Base-by-base conservation (phyloP, 192 early-diverging fungal genomes). In the Dissophora ornata region DNA sequence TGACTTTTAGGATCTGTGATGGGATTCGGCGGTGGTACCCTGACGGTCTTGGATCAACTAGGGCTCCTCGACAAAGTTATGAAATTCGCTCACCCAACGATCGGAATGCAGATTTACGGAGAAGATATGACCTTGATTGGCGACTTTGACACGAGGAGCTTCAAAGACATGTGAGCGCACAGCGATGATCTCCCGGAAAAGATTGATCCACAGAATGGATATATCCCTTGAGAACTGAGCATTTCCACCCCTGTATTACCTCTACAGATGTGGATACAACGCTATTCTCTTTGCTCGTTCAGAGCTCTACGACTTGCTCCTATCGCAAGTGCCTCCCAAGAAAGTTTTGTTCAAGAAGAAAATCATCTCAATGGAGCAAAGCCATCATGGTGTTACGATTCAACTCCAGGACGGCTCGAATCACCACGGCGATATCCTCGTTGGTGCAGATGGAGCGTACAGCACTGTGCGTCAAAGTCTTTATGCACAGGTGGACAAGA, bases 1-100 rank as follows among this genome's bases (percentile, higher is more conserved):
- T n/a, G n/a, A n/a, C n/a, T n/a, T n/a, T n/a, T 67, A 46, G 57
- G 57, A 5, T 59, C 57, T 0, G 57, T 34, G 9, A 28, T 59
- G 18, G 33, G 21, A 22, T 32, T 59, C 18, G 15, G 16, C 16
- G 24, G 22, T 25, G 19, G 26, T 26, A 19, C 38, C 5, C 7
- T 45, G 12, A 41, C 57, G 10, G 16, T 59, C 41, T 59, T 45
- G 29, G 34, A 36, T 18, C 57, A 59, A 21, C 21, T 59, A 2
- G 57, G 57, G 19, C 24, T 56, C 15, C 29, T 24, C 8, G 54
- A 56, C 22, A 21, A 56, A 25, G 36, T 56, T 21, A 9, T 41
- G 2, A 47, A 47, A 19, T 16, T 47, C 8, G 12, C 45, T 22
- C 21, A n/a, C 12, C 45, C 45, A 21, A 21, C n/a, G n/a, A 11